phyloP scores from a whole-genome alignment of 495 filamentous ascomycete species.

The Beverwykella pulmonaria region DNA sequence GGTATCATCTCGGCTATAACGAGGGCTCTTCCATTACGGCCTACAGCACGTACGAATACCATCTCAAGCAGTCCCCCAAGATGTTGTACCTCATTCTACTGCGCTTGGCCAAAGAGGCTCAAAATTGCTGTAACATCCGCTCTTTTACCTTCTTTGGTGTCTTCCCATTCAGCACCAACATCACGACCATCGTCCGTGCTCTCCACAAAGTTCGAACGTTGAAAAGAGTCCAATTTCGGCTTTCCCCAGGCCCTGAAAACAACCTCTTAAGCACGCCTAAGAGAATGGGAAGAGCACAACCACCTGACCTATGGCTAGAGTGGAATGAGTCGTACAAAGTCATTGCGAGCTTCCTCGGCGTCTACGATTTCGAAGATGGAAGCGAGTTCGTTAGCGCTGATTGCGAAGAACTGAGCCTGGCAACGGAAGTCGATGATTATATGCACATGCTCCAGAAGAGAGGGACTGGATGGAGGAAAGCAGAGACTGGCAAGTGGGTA shows the following conservation, averaged over 20 bases:
- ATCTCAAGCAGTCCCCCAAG: constrained; percentile 36
- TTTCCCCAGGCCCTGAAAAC: constrained; percentile 33
- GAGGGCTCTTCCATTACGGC: constrained; percentile 37
- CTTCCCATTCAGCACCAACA: constrained; percentile 35
- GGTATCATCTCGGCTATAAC: constrained; percentile 36
- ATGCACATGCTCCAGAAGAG: constrained; percentile 4
- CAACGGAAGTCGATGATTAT: constrained; percentile 17
- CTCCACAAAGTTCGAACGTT: constrained; percentile 25
- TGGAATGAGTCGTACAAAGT: constrained; percentile 28
- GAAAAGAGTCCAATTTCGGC: constrained; percentile 13
- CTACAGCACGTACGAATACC: constrained; percentile 38
- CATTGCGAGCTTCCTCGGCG: constrained; percentile 26
- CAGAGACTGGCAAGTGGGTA: constrained; percentile 17
- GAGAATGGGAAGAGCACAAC: constrained; percentile 29
- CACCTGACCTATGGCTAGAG: constrained; percentile 33
- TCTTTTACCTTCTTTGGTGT: constrained; percentile 31
- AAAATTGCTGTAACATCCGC: constrained; percentile 28
- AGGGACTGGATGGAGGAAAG: constrained; percentile 23
- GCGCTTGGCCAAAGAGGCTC: constrained; percentile 25
- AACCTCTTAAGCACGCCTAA: constrained; percentile 15
- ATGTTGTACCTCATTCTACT: constrained; percentile 32
- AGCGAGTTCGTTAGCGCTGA: constrained; percentile 20
- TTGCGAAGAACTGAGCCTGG: constrained; percentile 3
- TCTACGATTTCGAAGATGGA: constrained; percentile 19
- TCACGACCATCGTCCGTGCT: constrained; percentile 20